Evolutionary conservation across 192 early-diverging fungal species (phyloP), one percentile per base, ranked within the genome.

Genomic region (Rhizophlyctis rosea): DNA sequence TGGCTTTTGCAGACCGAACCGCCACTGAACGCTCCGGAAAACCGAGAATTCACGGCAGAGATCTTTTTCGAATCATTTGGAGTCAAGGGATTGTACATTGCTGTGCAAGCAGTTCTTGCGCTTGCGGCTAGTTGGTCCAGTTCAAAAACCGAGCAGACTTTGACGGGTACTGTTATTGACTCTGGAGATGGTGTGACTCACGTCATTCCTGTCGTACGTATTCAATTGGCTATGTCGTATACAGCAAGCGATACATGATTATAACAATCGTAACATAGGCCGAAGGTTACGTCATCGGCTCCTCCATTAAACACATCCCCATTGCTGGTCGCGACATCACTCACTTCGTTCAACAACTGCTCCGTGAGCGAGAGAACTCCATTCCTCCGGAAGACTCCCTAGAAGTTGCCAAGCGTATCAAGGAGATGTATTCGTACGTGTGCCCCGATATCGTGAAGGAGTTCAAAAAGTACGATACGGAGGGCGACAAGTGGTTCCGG

Each of bases 41-140:
- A 98, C 77, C 88, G 96, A 67, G 96, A 98, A 78, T 91, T 92
- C 76, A 96, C 93, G 54, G 96, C 96, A 23, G 96, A 98, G 76
- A 98, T 98, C 57, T 95, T 98, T 78, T 98, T 98, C 72, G 96
- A 98, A 71, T 96, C 96, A 4, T 98, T 98, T 77, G 96, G 96
- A 56, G 89, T 95, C 39, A 90, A 96, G 64, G 96, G 95, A 54
- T 75, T 98, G 67, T 98, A 98, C 65, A 98, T 98, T 81, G 96
- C 91, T 23, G 96, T 98, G n/a, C 96, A 98, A 79, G 96, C 96
- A 13, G 95, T 98, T 48, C 82, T 98, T 39, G 96, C 96, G 2
- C 85, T 98, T 57, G 96, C 96, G 28, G 95, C 96, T 30, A 89
- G 86, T 61, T 97, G 94, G 94, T 90, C 90, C 1, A 88, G 88